Evolutionary conservation across 176 grass and related monocot species (phyloP), one percentile per base, ranked within the genome.

Genomic region (Aegilops sharonensis): DNA sequence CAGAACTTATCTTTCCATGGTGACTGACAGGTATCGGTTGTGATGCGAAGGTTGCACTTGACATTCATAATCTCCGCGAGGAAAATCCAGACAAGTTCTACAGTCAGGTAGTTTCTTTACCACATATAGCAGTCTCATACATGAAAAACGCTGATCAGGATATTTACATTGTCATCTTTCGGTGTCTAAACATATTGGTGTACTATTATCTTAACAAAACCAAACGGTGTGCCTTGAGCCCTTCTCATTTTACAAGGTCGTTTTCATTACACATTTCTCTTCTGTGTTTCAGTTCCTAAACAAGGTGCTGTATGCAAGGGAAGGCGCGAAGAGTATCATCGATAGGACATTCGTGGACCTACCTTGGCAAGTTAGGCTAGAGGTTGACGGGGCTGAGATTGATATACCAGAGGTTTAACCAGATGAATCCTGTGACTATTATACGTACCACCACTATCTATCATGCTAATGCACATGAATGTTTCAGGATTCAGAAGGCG

Each of bases 31-130:
- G 95, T n/a, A 85, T 98, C 0, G 95, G 95, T 50, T 98, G 95
- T 85, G 95, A 98, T 87, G 95, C 95, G 54, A 98, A 98, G 85
- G 93, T 98, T 87, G 95, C 95, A 11, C 75, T 98, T 72, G 93
- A 98, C 54, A 95, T 98, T 82, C 95, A 98, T 87, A 95, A 93
- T 93, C 89, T 98, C 20, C 95, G 93, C 6, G 93, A 95, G 83
- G 91, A 93, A 86, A 98, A 95, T 79, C 95, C 95, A 87, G 95
- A 98, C 63, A 98, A 93, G 84, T 98, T 98, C 72, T 92, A 90
- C 64, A 98, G 90, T 66, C 95, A 95, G 93, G 95, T 95, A 89
- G 37, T 24, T 52, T 10, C 29, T 83, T 8, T 63, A 27, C 17
- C 78, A 37, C 9, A 60, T 21, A 8, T 71, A 63, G 5, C 43